These are phyloP conservation scores for Aegilops speltoides DNA, from an alignment of 176 grass and related monocot species.

Conservation along the genomic window DNA sequence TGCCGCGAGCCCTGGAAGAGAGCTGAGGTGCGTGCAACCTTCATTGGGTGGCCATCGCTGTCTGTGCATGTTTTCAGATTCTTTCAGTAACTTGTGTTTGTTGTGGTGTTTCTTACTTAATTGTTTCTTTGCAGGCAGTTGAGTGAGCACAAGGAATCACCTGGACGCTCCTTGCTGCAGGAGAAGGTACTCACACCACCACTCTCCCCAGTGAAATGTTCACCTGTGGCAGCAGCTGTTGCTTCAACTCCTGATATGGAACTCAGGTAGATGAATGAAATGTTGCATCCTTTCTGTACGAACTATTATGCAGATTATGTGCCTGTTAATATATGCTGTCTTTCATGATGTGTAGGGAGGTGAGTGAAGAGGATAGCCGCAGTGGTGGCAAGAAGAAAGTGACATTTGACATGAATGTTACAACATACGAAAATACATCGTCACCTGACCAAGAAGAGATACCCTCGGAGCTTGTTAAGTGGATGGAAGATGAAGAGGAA, in stretches of 20 bases:
- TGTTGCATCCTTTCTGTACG: neutral
- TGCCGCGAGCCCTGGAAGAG: neutral
- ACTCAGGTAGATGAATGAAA: conserved; percentile 29
- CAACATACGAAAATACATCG: conserved; percentile 46
- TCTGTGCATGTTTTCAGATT: neutral
- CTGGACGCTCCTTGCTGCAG: neutral
- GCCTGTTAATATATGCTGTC: conserved; percentile 12
- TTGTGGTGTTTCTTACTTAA: conserved; percentile 16
- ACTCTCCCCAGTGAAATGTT: conserved; percentile 16
- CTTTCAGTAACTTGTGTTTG: neutral
- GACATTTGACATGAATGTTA: conserved; percentile 79
- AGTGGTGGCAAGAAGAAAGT: conserved; percentile 76
- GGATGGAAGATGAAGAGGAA: conserved; percentile 16
- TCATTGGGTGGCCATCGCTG: neutral
- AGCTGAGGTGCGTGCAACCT: conserved; percentile 23
- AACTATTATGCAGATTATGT: neutral
- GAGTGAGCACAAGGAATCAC: neutral
- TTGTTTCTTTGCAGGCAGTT: conserved; percentile 21
- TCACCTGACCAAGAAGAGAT: conserved; percentile 42
- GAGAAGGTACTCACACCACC: conserved; percentile 29
- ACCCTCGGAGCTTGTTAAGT: neutral
- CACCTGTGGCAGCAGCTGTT: conserved; percentile 8
- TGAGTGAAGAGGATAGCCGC: conserved; percentile 41
- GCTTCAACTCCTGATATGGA: conserved; percentile 22
- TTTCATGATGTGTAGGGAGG: conserved; percentile 51